These are phyloP conservation scores for Daldinia vernicosa DNA, from an alignment of 495 filamentous ascomycete genomes.

Conservation along the genomic window DNA sequence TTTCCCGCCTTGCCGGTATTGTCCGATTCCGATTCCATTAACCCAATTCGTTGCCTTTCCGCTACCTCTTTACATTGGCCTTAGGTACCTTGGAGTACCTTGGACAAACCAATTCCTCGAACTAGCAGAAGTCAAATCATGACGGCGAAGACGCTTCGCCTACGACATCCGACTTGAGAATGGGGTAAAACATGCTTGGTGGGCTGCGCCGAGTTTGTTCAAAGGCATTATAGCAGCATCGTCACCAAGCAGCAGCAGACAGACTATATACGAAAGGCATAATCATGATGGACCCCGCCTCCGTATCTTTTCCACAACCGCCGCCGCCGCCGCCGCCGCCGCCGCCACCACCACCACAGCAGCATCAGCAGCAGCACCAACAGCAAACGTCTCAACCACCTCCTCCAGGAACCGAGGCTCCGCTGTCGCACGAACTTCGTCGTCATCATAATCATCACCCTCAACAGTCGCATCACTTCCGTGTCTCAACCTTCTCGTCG, in stretches of 20 bases:
- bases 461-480: slow-evolving; percentile 39
- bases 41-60: slow-evolving; percentile 14
- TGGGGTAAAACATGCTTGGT: slow-evolving; percentile 41
- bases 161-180: slow-evolving; percentile 41
- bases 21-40: slow-evolving; percentile 33
- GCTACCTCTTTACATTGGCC: not conserved
- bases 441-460: slow-evolving; percentile 37
- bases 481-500: slow-evolving; percentile 46
- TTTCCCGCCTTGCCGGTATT: slow-evolving; percentile 34
- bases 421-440: slow-evolving; percentile 36
- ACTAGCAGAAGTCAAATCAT: slow-evolving; percentile 23
- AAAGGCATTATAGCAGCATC: slow-evolving; percentile 36
- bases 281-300: slow-evolving; percentile 47
- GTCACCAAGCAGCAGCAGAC: slow-evolving; percentile 13
- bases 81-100: not conserved
- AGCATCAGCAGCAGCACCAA: slow-evolving; percentile 1
- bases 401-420: slow-evolving; percentile 16
- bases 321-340: slow-evolving; percentile 27
- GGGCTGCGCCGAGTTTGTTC: slow-evolving; percentile 42
- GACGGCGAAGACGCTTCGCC: slow-evolving; percentile 43
- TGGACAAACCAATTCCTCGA: not conserved
- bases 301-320: slow-evolving; percentile 36
- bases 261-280: slow-evolving; percentile 36
- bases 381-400: slow-evolving; percentile 10
- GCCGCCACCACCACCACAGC: not conserved